Conservation (phyloP, 1,284 basidiomycete species). For the Acaromyces ingoldii region DNA sequence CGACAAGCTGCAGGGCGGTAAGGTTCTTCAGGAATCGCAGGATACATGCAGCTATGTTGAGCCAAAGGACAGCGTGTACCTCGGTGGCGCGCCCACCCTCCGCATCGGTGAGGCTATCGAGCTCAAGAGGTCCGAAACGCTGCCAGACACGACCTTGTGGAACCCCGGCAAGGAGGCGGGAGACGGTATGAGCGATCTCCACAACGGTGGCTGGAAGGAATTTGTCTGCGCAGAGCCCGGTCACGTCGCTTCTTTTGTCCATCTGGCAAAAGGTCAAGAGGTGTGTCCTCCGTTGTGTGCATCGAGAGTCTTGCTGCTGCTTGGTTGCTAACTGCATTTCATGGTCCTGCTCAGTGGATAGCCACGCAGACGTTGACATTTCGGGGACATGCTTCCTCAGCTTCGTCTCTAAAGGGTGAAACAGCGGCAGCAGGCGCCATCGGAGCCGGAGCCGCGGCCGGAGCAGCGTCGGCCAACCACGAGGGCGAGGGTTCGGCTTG, state of each 20-base stretch:
- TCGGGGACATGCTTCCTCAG: not conserved
- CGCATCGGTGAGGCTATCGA: conserved; percentile 27
- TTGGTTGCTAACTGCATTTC: too few relatives aligned
- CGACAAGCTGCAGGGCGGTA: conserved; percentile 33
- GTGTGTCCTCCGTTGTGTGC: conserved; percentile 2
- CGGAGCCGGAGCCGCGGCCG: too few relatives aligned
- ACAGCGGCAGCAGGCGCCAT: not conserved
- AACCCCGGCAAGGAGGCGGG: conserved; percentile 51
- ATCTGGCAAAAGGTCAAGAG: conserved; percentile 37
- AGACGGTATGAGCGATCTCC: conserved; percentile 49
- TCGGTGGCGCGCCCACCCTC: conserved; percentile 15
- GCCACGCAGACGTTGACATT: not conserved
- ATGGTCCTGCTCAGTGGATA: too few relatives aligned
- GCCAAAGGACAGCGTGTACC: conserved; percentile 13
- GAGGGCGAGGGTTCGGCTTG: too few relatives aligned
- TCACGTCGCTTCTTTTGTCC: conserved; percentile 37
- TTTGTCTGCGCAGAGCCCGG: conserved; percentile 53
- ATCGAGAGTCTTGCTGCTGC: too few relatives aligned
- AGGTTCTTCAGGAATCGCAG: conserved; percentile 5
- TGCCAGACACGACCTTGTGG: conserved; percentile 49
- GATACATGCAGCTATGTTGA: conserved; percentile 5
- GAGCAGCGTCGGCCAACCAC: too few relatives aligned
- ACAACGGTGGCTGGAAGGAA: conserved; percentile 45
- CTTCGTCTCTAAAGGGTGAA: not conserved
- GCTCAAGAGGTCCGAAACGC: conserved; percentile 20